Evolutionary conservation across 371 early-diverging fungal genomes (phyloP).

Genomic region (Saksenaea vasiformis): DNA sequence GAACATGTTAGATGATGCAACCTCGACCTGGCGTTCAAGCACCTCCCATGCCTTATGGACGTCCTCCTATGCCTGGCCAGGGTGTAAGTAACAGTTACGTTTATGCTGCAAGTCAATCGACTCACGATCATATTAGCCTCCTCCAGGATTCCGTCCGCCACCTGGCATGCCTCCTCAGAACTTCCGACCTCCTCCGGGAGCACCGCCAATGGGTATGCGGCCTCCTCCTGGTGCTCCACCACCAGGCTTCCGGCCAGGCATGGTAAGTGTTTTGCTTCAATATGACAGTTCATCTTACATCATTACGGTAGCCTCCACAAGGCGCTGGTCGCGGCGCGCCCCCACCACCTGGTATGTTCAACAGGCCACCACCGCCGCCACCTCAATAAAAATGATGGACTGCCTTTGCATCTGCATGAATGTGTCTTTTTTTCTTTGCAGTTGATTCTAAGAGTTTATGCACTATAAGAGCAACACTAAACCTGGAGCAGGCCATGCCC

Average conservation of each 20-base stretch:
- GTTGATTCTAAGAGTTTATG: too few species aligned
- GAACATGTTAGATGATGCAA: conserved; percentile 59
- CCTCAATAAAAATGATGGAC: not conserved
- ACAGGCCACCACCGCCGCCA: conserved; percentile 31
- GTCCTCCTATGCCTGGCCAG: conserved; percentile 52
- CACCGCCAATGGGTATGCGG: conserved; percentile 45
- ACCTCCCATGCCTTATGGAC: conserved; percentile 70
- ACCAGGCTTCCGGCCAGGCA: conserved; percentile 41
- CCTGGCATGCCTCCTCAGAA: conserved; percentile 54
- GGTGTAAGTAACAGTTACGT: conserved; percentile 9
- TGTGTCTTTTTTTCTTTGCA: too few species aligned
- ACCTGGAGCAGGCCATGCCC: too few species aligned
- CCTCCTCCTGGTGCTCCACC: conserved; percentile 46
- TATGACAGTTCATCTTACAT: not conserved
- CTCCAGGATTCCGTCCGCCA: conserved; percentile 54
- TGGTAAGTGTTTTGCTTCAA: conserved; percentile 7
- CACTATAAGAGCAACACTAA: too few species aligned
- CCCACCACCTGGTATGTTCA: conserved; percentile 33
- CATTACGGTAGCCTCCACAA: conserved; percentile 31
- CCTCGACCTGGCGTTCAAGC: conserved; percentile 54
- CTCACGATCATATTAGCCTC: conserved; percentile 7
- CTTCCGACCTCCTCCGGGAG: conserved; percentile 35
- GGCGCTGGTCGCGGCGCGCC: conserved; percentile 37
- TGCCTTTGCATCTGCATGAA: not conserved
- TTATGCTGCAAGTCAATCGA: too few species aligned